phyloP scores from a whole-genome alignment of 331 rosid genomes.

The Quercus phellos region DNA sequence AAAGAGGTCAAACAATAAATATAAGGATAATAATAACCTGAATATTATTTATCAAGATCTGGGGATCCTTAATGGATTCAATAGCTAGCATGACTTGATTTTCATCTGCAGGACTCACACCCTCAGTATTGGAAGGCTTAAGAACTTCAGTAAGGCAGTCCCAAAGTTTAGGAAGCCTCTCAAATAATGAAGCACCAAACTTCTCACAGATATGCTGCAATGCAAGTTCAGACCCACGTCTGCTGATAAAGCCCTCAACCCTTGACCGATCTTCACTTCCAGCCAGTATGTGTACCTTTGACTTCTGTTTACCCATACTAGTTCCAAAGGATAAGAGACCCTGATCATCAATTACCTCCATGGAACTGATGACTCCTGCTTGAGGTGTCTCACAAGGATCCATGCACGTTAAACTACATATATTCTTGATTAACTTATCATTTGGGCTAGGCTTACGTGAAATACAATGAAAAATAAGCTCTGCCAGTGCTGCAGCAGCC shows the following conservation, averaged over 20 bases:
- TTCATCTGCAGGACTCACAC: conserved; percentile 36
- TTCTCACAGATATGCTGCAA: conserved; percentile 78
- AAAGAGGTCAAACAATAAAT: not conserved
- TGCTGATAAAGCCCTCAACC: conserved; percentile 85
- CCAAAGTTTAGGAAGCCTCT: conserved; percentile 94
- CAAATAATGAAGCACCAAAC: conserved; percentile 71
- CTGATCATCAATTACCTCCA: conserved; percentile 81
- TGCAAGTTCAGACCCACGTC: conserved; percentile 92
- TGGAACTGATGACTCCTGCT: conserved; percentile 67
- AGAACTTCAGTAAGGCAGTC: conserved; percentile 95
- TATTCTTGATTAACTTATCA: conserved; percentile 87
- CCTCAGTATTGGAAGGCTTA: conserved; percentile 49
- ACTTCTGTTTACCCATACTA: conserved; percentile 53
- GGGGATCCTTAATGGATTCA: conserved; percentile 71
- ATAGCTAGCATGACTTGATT: conserved; percentile 28
- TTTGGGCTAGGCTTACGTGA: conserved; percentile 89
- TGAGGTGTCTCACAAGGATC: conserved; percentile 95
- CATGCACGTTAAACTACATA: conserved; percentile 79
- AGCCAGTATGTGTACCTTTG: conserved; percentile 60
- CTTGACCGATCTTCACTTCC: conserved; percentile 84
- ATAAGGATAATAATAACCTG: conserved; percentile 54
- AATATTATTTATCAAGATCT: conserved; percentile 83
- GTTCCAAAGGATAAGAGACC: conserved; percentile 67
- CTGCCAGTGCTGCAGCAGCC: conserved; percentile 97
- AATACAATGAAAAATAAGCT: conserved; percentile 79